Conservation (phyloP, 805 yeast species). For the Cyberlindnera amylophila region DNA sequence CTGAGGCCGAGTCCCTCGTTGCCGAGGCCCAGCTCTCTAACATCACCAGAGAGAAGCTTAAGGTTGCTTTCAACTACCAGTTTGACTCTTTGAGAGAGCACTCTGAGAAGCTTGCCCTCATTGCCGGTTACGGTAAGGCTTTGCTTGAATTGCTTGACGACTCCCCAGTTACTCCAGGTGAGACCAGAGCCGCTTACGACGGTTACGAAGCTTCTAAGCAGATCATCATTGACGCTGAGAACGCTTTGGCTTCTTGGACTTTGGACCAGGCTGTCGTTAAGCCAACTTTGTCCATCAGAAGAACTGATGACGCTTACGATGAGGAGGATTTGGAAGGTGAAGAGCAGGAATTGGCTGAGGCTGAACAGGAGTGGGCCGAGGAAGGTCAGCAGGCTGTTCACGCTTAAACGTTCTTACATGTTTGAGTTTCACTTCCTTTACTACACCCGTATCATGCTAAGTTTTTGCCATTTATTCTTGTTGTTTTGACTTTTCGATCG, state of each 20-base stretch:
- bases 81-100: slow-evolving; percentile 83
- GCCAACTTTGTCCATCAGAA: slow-evolving; percentile 70
- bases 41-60: slow-evolving; percentile 82
- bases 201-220: slow-evolving; percentile 88
- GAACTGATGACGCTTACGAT: slow-evolving; percentile 49
- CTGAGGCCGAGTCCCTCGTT: slow-evolving; percentile 86
- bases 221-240: slow-evolving; percentile 81
- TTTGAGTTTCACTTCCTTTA: no score
- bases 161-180: slow-evolving; percentile 87
- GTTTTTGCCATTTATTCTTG: background rate
- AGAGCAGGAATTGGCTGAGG: slow-evolving; percentile 48
- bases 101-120: slow-evolving; percentile 79
- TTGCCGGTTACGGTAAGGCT: slow-evolving; percentile 90
- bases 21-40: slow-evolving; percentile 90
- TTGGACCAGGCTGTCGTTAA: slow-evolving; percentile 77
- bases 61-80: slow-evolving; percentile 79
- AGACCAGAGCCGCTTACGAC: slow-evolving; percentile 84
- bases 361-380: slow-evolving; percentile 52
- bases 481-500: background rate
- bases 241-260: slow-evolving; percentile 81
- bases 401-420: no score
- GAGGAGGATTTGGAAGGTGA: slow-evolving; percentile 46
- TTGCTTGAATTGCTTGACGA: slow-evolving; percentile 78
- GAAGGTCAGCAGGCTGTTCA: slow-evolving; percentile 27
- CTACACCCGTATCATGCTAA: no score